Conservation (phyloP, 2,329 filamentous ascomycete species). For the Trichoderma endophyticum region DNA sequence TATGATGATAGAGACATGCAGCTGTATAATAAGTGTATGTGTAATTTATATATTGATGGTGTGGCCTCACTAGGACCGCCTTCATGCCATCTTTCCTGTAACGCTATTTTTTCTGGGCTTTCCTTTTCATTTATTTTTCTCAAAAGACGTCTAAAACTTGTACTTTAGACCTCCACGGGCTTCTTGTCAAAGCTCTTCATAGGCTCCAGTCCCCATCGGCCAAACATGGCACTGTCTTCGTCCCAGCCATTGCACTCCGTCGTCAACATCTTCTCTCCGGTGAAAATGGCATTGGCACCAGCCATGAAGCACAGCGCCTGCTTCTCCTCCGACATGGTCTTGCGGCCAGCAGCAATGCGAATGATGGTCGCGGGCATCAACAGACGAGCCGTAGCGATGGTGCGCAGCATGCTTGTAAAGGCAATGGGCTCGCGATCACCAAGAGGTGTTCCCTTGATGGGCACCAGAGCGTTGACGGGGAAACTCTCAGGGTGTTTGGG, state of each 20-base stretch:
- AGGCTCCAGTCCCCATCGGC: slow-evolving; percentile 74
- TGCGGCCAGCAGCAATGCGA: slow-evolving; percentile 78
- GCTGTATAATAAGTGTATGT: background rate
- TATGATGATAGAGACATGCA: background rate
- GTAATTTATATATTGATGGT: background rate
- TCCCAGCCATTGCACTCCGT: slow-evolving; percentile 91
- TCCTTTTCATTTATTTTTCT: background rate
- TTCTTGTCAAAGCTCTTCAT: slow-evolving; percentile 58
- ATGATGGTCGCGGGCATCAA: slow-evolving; percentile 85
- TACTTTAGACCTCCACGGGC: slow-evolving; percentile 22
- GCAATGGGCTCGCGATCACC: slow-evolving; percentile 69
- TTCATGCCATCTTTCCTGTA: background rate
- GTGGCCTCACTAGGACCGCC: background rate
- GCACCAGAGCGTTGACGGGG: slow-evolving; percentile 86
- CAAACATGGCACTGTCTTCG: slow-evolving; percentile 80
- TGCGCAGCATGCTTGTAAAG: slow-evolving; percentile 76
- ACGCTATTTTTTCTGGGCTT: background rate
- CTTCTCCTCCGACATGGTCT: slow-evolving; percentile 82
- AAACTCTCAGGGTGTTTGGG: slow-evolving; percentile 85
- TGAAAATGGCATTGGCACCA: slow-evolving; percentile 92
- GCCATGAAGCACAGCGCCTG: slow-evolving; percentile 88
- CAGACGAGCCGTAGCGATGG: slow-evolving; percentile 77
- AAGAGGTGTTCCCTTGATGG: slow-evolving; percentile 84
- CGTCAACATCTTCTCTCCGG: slow-evolving; percentile 92
- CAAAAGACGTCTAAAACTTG: background rate